Base-by-base conservation (phyloP, 1,284 basidiomycete species). In the Megacollybia platyphylla region DNA sequence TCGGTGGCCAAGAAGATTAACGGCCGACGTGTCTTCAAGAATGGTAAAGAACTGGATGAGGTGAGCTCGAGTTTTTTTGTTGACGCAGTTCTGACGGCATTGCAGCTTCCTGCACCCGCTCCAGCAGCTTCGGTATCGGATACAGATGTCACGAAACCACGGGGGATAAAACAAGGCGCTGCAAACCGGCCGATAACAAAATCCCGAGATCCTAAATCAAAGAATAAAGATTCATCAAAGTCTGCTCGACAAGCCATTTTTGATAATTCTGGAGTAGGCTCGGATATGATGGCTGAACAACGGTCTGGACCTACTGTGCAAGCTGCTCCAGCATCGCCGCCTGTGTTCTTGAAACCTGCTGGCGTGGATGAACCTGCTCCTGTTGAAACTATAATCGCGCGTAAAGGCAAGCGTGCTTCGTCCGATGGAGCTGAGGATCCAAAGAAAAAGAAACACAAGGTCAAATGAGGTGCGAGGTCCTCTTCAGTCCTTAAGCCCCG, bases 181-280 rank as follows among this genome's bases (percentile, higher is more conserved):
- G 40, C 40, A 32, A 34, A 15, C 31, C 40, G 40, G 11, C 27
- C 30, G 8, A 31, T 43, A 51, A 48, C 15, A 52, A 51, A 24
- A 34, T 27, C 17, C 31, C 30, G 20, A 15, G n/a, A 13, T 29
- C 31, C 13, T 43, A 38, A 29, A 13, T 36, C 39, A 26, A 39
- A 39, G 36, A 38, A 43, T 15, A 29, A 46, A 28, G 43, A 46
- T 29, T 47, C 42, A 11, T 41, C 61, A 24, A 71, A 68, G 53
- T 64, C 66, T 10, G 77, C 71, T 0, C 65, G 64, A 51, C 58
- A 71, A 47, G 52, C 71, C 24, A 67, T 80, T 13, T 71, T 68
- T 47, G 70, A 79, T 49, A 68, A 57, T 46, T 50, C 58, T 5
- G 60, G 61, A n/a, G 67, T 70, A 31, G 70, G 67, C n/a, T 52